Base-by-base conservation (phyloP, 1,284 basidiomycete genomes). In the Porogramme epimiltina region DNA sequence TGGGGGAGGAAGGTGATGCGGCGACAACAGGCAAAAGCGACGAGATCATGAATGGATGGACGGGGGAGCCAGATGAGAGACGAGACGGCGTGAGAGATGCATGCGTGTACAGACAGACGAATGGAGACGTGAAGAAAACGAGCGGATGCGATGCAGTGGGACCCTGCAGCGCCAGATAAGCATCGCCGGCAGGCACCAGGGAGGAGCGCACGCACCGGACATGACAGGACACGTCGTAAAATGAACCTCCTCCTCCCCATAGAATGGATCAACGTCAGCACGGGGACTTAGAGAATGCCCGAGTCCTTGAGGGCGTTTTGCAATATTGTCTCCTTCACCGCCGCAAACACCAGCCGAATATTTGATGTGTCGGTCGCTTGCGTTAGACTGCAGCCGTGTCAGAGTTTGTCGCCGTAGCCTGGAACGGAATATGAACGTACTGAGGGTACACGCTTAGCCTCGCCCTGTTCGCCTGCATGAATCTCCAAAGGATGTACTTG, bases 401-500 rank as follows among this genome's bases (percentile, higher is more conserved):
- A 33, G 22, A 16, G 43, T 52, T n/a, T n/a, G n/a, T n/a, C n/a
- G n/a, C n/a, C n/a, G n/a, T n/a, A n/a, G n/a, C n/a, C n/a, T n/a
- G n/a, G n/a, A n/a, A n/a, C n/a, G n/a, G n/a, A n/a, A n/a, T n/a
- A n/a, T n/a, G n/a, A 13, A 83, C 90, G 56, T 66, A 94, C 93
- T 97, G 94, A 1, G 94, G 93, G 71, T 97, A 97, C 13, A 97
- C 89, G 53, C 88, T 92, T 55, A 97, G 70, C 48, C 89, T 74
- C 28, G 93, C 93, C 24, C 94, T 77, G 67, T 99, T 99, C 40
- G 91, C 90, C 70, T 97, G 93, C 75, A 95, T 97, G 62, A 98
- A 98, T 59, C 93, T 78, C 96, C 95, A 98, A 20, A 99, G 75
- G 55, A 98, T 97, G 66, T 96, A 99, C 68, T 98, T 98, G 3